Conservation (phyloP, 805 yeast species). For the Candida suzukii region DNA sequence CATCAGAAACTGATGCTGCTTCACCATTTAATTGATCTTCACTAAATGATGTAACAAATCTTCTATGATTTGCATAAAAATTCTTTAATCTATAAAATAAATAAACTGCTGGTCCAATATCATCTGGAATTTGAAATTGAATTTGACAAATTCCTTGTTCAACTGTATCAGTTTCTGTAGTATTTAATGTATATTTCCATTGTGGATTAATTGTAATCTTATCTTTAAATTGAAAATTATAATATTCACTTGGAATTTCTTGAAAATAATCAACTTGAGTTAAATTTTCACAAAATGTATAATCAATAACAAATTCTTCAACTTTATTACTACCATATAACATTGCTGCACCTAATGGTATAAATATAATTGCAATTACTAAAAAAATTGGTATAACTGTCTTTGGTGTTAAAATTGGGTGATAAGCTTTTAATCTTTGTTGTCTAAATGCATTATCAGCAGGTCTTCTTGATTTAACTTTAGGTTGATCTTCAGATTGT, state of each 20-base stretch:
- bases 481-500: conserved; percentile 26
- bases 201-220: conserved; percentile 36
- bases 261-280: conserved; percentile 40
- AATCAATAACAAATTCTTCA: conserved; percentile 71
- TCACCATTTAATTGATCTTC: conserved; percentile 75
- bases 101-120: conserved; percentile 66
- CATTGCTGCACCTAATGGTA: conserved; percentile 87
- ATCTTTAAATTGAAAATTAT: conserved; percentile 51
- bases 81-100: conserved; percentile 78
- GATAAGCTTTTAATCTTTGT: conserved; percentile 45
- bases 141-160: conserved; percentile 54
- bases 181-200: conserved; percentile 52
- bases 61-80: conserved; percentile 90
- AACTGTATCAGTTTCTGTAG: conserved; percentile 31
- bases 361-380: conserved; percentile 68
- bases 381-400: conserved; percentile 84
- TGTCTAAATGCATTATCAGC: conserved; percentile 53
- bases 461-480: conserved; percentile 54
- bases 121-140: conserved; percentile 68
- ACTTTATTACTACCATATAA: conserved; percentile 68
- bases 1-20: conserved; percentile 43
- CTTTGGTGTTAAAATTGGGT: conserved; percentile 86
- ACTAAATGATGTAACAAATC: conserved; percentile 84
- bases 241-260: conserved; percentile 54
- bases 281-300: conserved; percentile 54